Base-by-base conservation (phyloP, 164 flowering plant species). In the Tetracentron sinense region DNA sequence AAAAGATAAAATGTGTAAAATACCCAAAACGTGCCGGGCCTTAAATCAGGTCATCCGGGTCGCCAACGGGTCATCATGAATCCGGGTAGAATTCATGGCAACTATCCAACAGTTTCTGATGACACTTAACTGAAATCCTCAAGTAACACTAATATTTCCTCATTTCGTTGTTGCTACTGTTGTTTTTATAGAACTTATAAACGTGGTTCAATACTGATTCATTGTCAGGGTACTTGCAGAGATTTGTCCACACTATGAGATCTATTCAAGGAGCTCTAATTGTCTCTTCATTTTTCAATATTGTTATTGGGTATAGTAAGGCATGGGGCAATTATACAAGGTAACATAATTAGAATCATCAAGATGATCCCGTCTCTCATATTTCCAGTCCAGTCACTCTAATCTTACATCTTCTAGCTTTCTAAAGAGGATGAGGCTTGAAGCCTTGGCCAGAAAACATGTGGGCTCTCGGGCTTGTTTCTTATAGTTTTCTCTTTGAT, bases 241-340 rank as follows among this genome's bases (percentile, higher is more conserved):
- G 96, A 67, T 94, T 94, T 70, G 33, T 61, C 42, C 82, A 85
- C 72, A 83, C 85, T 0, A 81, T 91, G 72, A 85, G 96, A 77
- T 81, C 96, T 17, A 81, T 94, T 65, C 99, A 94, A 77, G 99
- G 99, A 56, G 79, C 99, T 4, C 61, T 94, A 7, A 94, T 94
- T 7, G 82, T 94, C 65, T 83, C 96, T 35, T 89, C 99, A 23
- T 82, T 91, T 42, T 28, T 91, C 67, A 89, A 80, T 76, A 91
- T 94, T 16, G 33, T 88, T 42, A 69, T 88, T 63, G 99, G 99
- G 16, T 94, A 62, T 65, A 79, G 96, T 71, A 65, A 27, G 66
- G 78, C 69, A 14, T 94, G 99, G 99, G 96, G 86, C 20, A 69
- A 73, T 21, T 81, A 79, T 31, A 78, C 88, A 38, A 83, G 93